Percentiles rank a stretch among this genome's conserved stretches.
phyloP scores from a whole-genome alignment of 2,329 filamentous ascomycete species.

The Nectriaceae sp. region DNA sequence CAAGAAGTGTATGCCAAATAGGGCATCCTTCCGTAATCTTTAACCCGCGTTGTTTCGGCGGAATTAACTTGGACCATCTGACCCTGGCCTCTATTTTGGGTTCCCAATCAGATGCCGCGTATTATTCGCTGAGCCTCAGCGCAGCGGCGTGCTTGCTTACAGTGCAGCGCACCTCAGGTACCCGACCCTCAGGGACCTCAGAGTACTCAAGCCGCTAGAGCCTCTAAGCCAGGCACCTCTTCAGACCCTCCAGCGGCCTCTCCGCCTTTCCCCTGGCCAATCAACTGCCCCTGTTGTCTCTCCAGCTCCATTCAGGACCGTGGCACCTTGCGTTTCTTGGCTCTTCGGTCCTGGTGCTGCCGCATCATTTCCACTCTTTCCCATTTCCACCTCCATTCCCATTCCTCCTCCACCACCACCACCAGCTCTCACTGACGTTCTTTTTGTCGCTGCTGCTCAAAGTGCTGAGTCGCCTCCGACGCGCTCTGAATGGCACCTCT shows the following conservation, averaged over 20 bases:
- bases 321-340: conserved; percentile 9
- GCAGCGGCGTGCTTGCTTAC: not conserved
- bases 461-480: conserved; percentile 11
- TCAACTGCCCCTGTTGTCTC: conserved; percentile 8
- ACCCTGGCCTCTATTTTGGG: too few species aligned
- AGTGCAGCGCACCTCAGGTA: not conserved
- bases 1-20: too few species aligned
- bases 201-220: conserved; percentile 6
- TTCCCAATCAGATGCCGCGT: too few species aligned
- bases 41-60: too few species aligned
- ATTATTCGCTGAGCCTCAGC: not conserved
- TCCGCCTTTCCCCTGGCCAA: conserved; percentile 18
- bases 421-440: conserved; percentile 1
- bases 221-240: conserved; percentile 9
- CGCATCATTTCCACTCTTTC: conserved; percentile 18
- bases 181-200: not conserved
- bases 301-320: conserved; percentile 19
- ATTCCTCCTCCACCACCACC: conserved; percentile 13
- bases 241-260: conserved; percentile 3
- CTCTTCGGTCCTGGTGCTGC: conserved; percentile 16
- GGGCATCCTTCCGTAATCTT: too few species aligned
- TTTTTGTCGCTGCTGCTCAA: not conserved
- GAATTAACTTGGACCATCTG: too few species aligned
- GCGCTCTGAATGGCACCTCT: conserved; percentile 32
- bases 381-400: conserved; percentile 17